Evolutionary conservation across 805 yeast genomes (phyloP).

Genomic region (Nakazawaea holstii): DNA sequence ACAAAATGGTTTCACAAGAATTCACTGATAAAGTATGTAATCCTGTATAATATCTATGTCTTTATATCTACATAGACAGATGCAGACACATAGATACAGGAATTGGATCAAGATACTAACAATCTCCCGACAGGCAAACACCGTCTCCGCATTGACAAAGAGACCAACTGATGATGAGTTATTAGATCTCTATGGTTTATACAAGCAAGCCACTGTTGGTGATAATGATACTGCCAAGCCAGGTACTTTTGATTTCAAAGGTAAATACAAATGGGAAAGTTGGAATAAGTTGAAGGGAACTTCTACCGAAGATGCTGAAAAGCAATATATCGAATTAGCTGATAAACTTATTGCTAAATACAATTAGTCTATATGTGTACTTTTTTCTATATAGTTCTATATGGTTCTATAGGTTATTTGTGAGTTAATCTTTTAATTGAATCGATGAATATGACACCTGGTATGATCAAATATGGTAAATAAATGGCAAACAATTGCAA

Average conservation of each 20-base stretch:
- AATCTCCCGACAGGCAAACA: slow-evolving; percentile 60
- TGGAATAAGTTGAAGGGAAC: slow-evolving; percentile 89
- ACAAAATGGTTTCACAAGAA: slow-evolving; percentile 29
- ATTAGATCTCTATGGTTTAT: slow-evolving; percentile 82
- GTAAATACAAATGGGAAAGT: slow-evolving; percentile 96
- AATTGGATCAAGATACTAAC: not conserved
- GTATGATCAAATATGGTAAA: slow-evolving; percentile 68
- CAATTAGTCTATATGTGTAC: slow-evolving; percentile 17
- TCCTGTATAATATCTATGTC: not conserved
- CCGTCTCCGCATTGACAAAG: slow-evolving; percentile 67
- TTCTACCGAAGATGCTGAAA: slow-evolving; percentile 86
- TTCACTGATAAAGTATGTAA: slow-evolving; percentile 29
- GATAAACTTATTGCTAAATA: slow-evolving; percentile 56
- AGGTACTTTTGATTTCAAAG: slow-evolving; percentile 87
- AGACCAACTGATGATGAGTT: slow-evolving; percentile 87
- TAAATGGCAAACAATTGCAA: slow-evolving; percentile 48
- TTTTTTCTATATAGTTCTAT: not conserved
- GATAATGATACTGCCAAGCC: slow-evolving; percentile 88
- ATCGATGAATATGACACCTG: slow-evolving; percentile 51
- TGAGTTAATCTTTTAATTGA: slow-evolving; percentile 19
- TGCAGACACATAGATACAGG: not conserved
- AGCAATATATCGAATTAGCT: slow-evolving; percentile 66
- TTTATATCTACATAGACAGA: not conserved
- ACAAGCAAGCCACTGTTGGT: slow-evolving; percentile 96
- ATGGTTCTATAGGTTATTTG: not conserved